These are phyloP conservation scores for Cupressus sempervirens DNA, from an alignment of 75 land plant genomes.

Conservation along the genomic window DNA sequence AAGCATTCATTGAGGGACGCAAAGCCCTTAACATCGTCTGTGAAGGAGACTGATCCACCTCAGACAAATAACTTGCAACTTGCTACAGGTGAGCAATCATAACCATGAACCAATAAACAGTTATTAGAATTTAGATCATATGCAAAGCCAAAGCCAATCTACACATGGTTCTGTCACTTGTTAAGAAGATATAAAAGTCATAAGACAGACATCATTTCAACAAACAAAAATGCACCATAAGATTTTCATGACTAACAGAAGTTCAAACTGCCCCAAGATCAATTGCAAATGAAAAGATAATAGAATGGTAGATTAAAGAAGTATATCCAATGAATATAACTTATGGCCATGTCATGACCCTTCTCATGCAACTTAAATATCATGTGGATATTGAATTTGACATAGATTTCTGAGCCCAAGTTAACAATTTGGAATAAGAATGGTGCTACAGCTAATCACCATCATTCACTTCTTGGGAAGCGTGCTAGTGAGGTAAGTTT, in stretches of 20 bases:
- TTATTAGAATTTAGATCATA: background rate
- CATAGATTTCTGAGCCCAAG: background rate
- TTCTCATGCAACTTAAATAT: background rate
- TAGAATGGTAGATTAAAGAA: background rate
- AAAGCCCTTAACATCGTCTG: conserved; percentile 39
- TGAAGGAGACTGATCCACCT: conserved; percentile 68
- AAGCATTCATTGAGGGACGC: conserved; percentile 55
- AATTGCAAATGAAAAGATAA: background rate
- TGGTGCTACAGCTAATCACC: background rate
- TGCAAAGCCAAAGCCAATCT: background rate
- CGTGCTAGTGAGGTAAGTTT: background rate
- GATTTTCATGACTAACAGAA: background rate
- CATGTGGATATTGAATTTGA: background rate
- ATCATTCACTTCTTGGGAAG: background rate
- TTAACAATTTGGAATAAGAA: background rate
- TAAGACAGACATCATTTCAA: background rate
- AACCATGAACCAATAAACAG: background rate
- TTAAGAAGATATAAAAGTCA: too few relatives aligned
- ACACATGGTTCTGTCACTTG: background rate
- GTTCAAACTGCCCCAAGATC: background rate
- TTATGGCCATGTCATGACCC: background rate
- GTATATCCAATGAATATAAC: background rate
- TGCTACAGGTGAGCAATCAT: conserved; percentile 40
- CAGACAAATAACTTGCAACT: conserved; percentile 47
- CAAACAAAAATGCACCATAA: background rate